phyloP scores from a whole-genome alignment of 2,329 filamentous ascomycete genomes.

The Magnaporthiopsis rhizophila region DNA sequence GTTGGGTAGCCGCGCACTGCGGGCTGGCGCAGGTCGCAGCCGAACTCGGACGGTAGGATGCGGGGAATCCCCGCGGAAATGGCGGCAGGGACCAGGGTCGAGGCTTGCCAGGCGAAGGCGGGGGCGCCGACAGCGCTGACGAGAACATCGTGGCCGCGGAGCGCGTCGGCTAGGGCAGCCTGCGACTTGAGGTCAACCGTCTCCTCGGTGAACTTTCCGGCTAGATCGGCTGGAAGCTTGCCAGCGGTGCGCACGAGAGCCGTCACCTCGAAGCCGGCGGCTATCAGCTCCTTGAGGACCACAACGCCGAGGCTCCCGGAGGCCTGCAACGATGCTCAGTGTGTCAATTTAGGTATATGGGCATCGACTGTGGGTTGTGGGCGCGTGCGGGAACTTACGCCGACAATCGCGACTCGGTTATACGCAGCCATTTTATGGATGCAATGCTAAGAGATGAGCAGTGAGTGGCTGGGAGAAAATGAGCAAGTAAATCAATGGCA shows the following conservation, averaged over 20 bases:
- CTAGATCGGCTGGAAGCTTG: background rate
- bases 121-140: conserved; percentile 36
- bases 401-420: conserved; percentile 1
- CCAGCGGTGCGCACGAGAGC: conserved; percentile 2
- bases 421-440: background rate
- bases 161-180: conserved; percentile 29
- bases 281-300: conserved; percentile 4
- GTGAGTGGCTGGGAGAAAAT: background rate
- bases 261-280: conserved; percentile 2
- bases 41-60: conserved; percentile 17
- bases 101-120: conserved; percentile 23
- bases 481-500: too few relatives aligned
- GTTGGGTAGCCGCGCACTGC: conserved; percentile 8
- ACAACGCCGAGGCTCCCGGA: background rate
- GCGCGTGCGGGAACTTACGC: background rate
- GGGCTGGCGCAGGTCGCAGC: conserved; percentile 12
- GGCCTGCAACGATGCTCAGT: background rate
- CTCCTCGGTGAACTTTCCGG: background rate
- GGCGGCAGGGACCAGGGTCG: conserved; percentile 13
- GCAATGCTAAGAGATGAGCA: background rate
- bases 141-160: conserved; percentile 42
- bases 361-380: background rate
- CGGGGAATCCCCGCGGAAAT: conserved; percentile 15
- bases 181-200: conserved; percentile 28
- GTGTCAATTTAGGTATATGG: background rate